These are phyloP conservation scores for Pugionium dolabratum DNA, from an alignment of 345 rosid genomes.

Conservation along the genomic window DNA sequence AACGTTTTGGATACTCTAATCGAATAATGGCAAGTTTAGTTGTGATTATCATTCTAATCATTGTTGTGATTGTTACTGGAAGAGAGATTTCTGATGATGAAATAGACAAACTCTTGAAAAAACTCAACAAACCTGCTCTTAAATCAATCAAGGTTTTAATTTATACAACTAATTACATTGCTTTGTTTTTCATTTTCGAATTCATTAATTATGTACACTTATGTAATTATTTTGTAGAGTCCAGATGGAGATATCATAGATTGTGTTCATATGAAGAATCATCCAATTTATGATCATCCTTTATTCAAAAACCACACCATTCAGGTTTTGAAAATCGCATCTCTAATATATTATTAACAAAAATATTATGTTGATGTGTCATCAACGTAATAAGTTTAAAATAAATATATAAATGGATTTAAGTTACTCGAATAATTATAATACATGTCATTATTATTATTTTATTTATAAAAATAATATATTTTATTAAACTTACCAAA, in stretches of 20 bases:
- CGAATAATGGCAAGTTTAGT: not conserved
- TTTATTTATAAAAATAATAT: too few species aligned
- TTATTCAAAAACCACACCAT: conserved; percentile 11
- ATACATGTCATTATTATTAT: too few species aligned
- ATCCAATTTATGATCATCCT: conserved; percentile 10
- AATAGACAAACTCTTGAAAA: not conserved
- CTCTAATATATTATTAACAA: too few species aligned
- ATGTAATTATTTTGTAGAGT: not conserved
- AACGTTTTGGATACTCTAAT: not conserved
- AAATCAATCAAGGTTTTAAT: conserved; percentile 15
- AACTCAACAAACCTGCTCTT: conserved; percentile 16
- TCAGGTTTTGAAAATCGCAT: too few species aligned
- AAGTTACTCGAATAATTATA: too few species aligned
- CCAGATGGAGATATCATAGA: conserved; percentile 24
- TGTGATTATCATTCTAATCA: not conserved
- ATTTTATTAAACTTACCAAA: too few species aligned
- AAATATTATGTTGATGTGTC: too few species aligned
- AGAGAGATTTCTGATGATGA: not conserved
- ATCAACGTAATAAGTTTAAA: too few species aligned
- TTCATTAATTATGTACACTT: not conserved
- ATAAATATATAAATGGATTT: too few species aligned
- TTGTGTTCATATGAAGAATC: conserved; percentile 13
- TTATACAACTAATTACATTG: not conserved
- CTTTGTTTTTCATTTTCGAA: not conserved
- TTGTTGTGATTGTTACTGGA: not conserved